phyloP scores from a whole-genome alignment of 2,329 filamentous ascomycete genomes.

The Polychaeton citri region DNA sequence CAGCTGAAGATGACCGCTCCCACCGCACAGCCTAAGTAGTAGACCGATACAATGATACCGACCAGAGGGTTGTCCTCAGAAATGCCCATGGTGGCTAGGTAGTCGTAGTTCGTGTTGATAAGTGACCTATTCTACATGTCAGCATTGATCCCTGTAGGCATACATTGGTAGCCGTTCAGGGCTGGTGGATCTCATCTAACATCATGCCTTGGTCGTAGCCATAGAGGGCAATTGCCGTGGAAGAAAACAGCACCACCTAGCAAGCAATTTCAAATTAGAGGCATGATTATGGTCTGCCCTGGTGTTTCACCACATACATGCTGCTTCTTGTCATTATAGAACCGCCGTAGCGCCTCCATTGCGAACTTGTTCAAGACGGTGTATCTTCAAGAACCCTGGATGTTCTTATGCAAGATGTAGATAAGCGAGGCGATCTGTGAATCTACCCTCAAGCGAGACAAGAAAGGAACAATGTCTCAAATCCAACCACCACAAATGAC shows the following conservation, averaged over 20 bases:
- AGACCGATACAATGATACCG: constrained; percentile 47
- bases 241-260: constrained; percentile 40
- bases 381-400: too few relatives aligned
- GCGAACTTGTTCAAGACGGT: too few relatives aligned
- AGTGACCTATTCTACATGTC: constrained; percentile 34
- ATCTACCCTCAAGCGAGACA: too few relatives aligned
- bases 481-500: too few relatives aligned
- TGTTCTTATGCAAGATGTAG: too few relatives aligned
- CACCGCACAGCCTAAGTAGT: constrained; percentile 48
- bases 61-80: constrained; percentile 37
- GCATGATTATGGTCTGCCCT: background rate
- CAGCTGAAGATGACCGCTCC: constrained; percentile 45
- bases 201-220: constrained; percentile 28
- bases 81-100: constrained; percentile 46
- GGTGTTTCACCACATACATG: constrained; percentile 9
- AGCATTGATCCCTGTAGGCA: constrained; percentile 8
- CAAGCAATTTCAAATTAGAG: constrained; percentile 1
- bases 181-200: constrained; percentile 9
- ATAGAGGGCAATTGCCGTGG: constrained; percentile 42
- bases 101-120: constrained; percentile 42
- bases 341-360: constrained; percentile 1
- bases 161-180: background rate
- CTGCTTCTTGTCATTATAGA: constrained; percentile 15
- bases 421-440: too few relatives aligned
- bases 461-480: too few relatives aligned